phyloP scores from a whole-genome alignment of 2,329 filamentous ascomycete species.

The Alternaria consortialis region DNA sequence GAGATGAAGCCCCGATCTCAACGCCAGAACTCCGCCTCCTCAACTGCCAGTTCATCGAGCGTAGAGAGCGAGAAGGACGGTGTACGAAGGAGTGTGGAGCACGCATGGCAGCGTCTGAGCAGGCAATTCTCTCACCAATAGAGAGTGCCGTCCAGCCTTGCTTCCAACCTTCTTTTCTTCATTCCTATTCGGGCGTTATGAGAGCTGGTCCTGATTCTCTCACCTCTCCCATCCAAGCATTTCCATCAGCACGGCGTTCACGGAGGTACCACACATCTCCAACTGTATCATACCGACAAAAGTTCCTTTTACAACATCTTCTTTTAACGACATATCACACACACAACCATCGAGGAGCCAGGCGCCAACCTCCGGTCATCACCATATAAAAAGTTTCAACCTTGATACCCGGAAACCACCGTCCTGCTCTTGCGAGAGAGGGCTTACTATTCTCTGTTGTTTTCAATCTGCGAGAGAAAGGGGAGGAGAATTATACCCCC shows the following conservation, averaged over 20 bases:
- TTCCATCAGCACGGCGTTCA: constrained; percentile 21
- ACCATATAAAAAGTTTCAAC: constrained; percentile 7
- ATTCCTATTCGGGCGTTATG: constrained; percentile 14
- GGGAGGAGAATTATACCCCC: not conserved
- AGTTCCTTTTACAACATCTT: constrained; percentile 17
- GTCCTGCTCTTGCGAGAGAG: constrained; percentile 22
- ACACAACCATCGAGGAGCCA: constrained; percentile 51
- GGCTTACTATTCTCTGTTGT: constrained; percentile 10
- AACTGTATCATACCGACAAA: constrained; percentile 19
- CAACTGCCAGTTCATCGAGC: constrained; percentile 27
- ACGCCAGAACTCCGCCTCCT: constrained; percentile 44
- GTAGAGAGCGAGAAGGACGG: constrained; percentile 41
- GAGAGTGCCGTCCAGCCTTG: not conserved
- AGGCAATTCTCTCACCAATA: constrained; percentile 46
- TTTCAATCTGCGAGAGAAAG: not conserved
- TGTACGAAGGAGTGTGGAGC: constrained; percentile 47
- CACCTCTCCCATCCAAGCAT: constrained; percentile 22
- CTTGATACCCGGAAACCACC: constrained; percentile 19
- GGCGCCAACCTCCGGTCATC: constrained; percentile 29
- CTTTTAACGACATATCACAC: constrained; percentile 8
- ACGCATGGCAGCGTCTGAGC: constrained; percentile 47
- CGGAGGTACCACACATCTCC: constrained; percentile 14
- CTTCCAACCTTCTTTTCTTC: constrained; percentile 11
- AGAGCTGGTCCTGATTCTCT: constrained; percentile 55
- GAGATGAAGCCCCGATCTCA: constrained; percentile 45